These are phyloP conservation scores for Gleditsia sinensis DNA, from an alignment of 306 rosid species.

Conservation along the genomic window DNA sequence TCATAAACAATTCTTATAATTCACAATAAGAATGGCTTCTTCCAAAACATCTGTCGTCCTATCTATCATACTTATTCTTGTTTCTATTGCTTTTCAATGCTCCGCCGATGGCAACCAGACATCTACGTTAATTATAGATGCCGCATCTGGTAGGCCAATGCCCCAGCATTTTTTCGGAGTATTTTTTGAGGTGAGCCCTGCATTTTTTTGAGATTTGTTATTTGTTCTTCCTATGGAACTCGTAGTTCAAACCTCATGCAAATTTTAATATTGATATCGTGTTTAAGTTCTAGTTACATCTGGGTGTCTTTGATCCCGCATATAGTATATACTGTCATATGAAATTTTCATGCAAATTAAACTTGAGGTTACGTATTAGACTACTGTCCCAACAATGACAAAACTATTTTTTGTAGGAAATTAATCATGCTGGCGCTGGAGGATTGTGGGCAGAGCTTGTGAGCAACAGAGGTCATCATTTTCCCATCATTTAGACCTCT, in stretches of 20 bases:
- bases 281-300: too few relatives aligned
- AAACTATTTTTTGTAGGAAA: constrained; percentile 37
- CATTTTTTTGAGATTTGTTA: too few relatives aligned
- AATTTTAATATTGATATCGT: too few relatives aligned
- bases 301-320: too few relatives aligned
- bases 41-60: neutral
- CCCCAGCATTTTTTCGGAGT: constrained; percentile 53
- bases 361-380: too few relatives aligned
- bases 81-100: constrained; percentile 27
- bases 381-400: too few relatives aligned
- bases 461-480: constrained; percentile 42
- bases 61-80: neutral
- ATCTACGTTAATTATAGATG: constrained; percentile 44
- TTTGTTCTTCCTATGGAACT: too few relatives aligned
- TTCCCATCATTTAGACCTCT: too few relatives aligned
- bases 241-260: too few relatives aligned
- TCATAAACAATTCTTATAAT: too few relatives aligned
- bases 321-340: too few relatives aligned
- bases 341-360: too few relatives aligned
- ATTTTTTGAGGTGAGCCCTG: constrained; percentile 34
- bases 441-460: constrained; percentile 58
- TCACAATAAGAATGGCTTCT: neutral
- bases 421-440: constrained; percentile 54
- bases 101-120: constrained; percentile 36
- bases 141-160: constrained; percentile 42